Percentiles rank a stretch among this genome's conserved stretches.
Conservation (phyloP, 371 early-diverging fungal species). For the Circinella minor region DNA sequence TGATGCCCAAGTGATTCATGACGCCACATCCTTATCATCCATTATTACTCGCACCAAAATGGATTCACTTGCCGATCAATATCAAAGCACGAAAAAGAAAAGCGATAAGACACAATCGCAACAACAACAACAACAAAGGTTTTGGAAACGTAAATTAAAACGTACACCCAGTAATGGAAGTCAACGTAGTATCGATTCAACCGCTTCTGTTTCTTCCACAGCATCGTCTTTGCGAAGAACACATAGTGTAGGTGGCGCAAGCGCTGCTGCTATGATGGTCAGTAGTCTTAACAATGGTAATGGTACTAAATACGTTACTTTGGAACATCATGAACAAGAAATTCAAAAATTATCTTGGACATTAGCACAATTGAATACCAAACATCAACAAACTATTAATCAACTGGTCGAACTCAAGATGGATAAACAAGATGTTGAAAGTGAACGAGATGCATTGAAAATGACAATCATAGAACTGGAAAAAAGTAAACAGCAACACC, state of each 20-base stretch:
- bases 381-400: conserved; percentile 25
- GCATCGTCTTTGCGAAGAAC: not conserved
- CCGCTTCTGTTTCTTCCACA: not conserved
- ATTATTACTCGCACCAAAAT: conserved; percentile 73
- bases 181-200: not conserved
- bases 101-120: conserved; percentile 40
- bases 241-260: not conserved
- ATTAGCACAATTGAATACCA: conserved; percentile 10
- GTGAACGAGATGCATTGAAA: conserved; percentile 48
- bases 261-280: not conserved
- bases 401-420: conserved; percentile 33
- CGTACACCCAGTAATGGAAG: conserved; percentile 14
- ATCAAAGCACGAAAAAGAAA: conserved; percentile 49
- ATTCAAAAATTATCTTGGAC: conserved; percentile 14
- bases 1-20: conserved; percentile 72
- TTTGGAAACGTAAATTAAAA: conserved; percentile 24
- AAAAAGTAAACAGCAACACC: conserved; percentile 13
- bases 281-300: not conserved
- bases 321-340: conserved; percentile 21
- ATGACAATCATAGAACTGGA: conserved; percentile 44
- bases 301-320: conserved; percentile 5
- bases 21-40: conserved; percentile 74
- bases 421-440: conserved; percentile 44
- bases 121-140: conserved; percentile 19
- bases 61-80: conserved; percentile 68